Percentiles rank a stretch among this genome's conserved stretches.
phyloP scores from a whole-genome alignment of 352 stramenopile genomes.

The Pythium sp. region DNA sequence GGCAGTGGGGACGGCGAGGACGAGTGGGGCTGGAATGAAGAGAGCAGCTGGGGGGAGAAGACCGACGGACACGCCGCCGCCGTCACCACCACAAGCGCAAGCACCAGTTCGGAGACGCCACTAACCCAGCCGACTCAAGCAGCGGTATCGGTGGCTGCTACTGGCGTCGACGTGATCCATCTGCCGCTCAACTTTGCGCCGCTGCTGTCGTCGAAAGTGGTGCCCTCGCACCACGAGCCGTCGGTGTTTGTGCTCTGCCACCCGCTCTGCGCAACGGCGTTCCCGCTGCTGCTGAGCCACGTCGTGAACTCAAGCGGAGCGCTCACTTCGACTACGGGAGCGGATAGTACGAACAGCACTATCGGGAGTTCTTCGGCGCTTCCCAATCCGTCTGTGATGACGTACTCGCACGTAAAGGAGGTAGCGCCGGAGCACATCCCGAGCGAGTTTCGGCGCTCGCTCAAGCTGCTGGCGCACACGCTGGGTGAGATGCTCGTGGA shows the following conservation, averaged over 20 bases:
- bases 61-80: not conserved
- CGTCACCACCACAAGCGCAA: not conserved
- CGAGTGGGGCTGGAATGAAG: slow-evolving; percentile 56
- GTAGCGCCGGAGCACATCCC: slow-evolving; percentile 70
- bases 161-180: slow-evolving; percentile 42
- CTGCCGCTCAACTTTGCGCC: slow-evolving; percentile 57
- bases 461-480: slow-evolving; percentile 65
- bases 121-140: not conserved
- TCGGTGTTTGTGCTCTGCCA: slow-evolving; percentile 76
- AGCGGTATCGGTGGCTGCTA: not conserved
- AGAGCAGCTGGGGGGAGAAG: slow-evolving; percentile 10
- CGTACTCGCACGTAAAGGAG: slow-evolving; percentile 64
- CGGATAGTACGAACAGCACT: not conserved
- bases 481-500: slow-evolving; percentile 55
- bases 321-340: not conserved
- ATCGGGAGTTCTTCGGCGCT: not conserved
- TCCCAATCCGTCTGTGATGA: not conserved
- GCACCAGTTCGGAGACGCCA: not conserved
- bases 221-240: slow-evolving; percentile 30
- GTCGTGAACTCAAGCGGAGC: slow-evolving; percentile 17
- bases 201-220: slow-evolving; percentile 41
- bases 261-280: slow-evolving; percentile 59
- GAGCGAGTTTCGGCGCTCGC: slow-evolving; percentile 47
- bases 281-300: slow-evolving; percentile 67
- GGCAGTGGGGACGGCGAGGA: slow-evolving; percentile 16